Base-by-base conservation (phyloP, 2,329 filamentous ascomycete genomes). In the Stemphylium lycopersici region DNA sequence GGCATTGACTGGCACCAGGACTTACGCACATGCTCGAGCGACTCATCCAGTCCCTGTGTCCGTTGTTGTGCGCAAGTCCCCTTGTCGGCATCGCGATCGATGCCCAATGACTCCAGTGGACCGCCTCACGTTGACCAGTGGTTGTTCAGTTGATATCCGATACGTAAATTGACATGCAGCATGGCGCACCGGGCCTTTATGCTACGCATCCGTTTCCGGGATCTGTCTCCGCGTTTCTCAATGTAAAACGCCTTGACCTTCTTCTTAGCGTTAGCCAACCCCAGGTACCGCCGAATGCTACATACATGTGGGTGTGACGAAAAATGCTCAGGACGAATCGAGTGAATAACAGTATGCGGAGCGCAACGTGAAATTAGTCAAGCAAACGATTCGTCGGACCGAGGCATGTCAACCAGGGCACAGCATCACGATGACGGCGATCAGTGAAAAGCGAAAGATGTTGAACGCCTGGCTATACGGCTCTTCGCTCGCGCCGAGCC, bases 191-290 rank as follows among this genome's bases (percentile, higher is more conserved):
- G 56, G 58, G 41, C 26, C 42, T 56, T 61, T 55, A 10, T 48
- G 47, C 29, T 42, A 51, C 26, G 47, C 16, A 49, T 26, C 59
- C 41, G 24, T 42, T 47, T 61, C 45, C 46, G 45, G 56, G 56
- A 20, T 36, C 18, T 43, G 16, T 10, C 39, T 46, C 57, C 54
- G 58, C 43, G 48, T 45, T 40, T 44, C 41, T 49, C 41, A 55
- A 45, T 57, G 48, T 34, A 24, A 42, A 12, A 37, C 32, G 51
- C 47, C 57, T 56, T 61, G 62, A 67, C 64, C 64, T 67, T 62
- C 63, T 65, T 45, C 13, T 61, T 65, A 31, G 54, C 55, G 58
- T 66, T 66, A 66, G 60, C 42, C 18, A 38, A 39, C 43, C 37
- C 40, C 52, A 45, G 49, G 43, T 22, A 43, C 44, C 46, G 31